These are phyloP conservation scores for Bertia moriformis DNA, from an alignment of 2,329 filamentous ascomycete species.

Conservation along the genomic window DNA sequence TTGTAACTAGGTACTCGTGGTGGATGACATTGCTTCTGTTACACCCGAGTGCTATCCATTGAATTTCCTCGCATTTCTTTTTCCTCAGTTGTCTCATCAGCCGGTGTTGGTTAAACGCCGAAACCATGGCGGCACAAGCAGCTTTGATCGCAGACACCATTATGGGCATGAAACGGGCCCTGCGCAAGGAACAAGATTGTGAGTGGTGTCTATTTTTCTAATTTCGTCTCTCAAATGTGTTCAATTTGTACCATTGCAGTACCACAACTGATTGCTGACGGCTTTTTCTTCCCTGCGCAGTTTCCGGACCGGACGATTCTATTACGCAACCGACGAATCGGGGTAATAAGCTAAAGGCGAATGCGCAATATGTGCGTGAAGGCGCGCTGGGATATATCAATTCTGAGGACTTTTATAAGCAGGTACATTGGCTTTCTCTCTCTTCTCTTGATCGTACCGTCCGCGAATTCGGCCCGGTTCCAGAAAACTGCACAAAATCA, in stretches of 20 bases:
- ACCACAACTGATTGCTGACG: too few relatives aligned
- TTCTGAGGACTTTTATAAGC: conserved; percentile 35
- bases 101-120: not conserved
- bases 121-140: conserved; percentile 22
- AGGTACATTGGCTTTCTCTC: too few relatives aligned
- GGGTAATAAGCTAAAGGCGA: conserved; percentile 44
- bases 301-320: conserved; percentile 32
- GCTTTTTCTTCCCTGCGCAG: conserved; percentile 11
- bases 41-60: too few relatives aligned
- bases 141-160: conserved; percentile 35
- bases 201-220: conserved; percentile 4
- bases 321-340: conserved; percentile 39
- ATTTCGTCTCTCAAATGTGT: not conserved
- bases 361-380: conserved; percentile 38
- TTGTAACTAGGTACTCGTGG: too few relatives aligned
- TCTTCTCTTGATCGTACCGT: conserved; percentile 7
- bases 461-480: too few relatives aligned
- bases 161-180: conserved; percentile 33
- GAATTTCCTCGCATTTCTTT: not conserved
- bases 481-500: too few relatives aligned
- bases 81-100: not conserved
- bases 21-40: too few relatives aligned
- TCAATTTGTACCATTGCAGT: too few relatives aligned
- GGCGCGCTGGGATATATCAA: conserved; percentile 34
- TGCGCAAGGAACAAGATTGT: conserved; percentile 29